Evolutionary conservation across 192 early-diverging fungal genomes (phyloP).

Genomic region (Coemansia brasiliensis): DNA sequence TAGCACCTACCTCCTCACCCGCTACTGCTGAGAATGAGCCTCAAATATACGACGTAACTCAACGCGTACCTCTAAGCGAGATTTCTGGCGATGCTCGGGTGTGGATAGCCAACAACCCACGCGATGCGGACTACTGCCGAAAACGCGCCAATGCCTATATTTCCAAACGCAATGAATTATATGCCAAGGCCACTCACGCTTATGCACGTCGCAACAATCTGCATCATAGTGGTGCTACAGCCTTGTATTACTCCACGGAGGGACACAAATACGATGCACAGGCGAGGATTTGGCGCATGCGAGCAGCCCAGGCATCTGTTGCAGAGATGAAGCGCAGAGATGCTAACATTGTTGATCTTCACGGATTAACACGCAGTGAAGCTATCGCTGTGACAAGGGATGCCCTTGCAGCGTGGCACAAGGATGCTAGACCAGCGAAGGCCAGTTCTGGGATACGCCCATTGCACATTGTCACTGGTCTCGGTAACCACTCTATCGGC

Average conservation of each 20-base stretch:
- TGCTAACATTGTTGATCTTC: slow-evolving; percentile 65
- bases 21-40: neutral
- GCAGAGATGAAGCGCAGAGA: slow-evolving; percentile 47
- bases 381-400: slow-evolving; percentile 62
- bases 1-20: neutral
- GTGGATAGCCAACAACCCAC: slow-evolving; percentile 29
- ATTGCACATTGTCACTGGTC: slow-evolving; percentile 66
- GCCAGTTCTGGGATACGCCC: slow-evolving; percentile 20
- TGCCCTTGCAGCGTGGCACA: slow-evolving; percentile 59
- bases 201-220: slow-evolving; percentile 21
- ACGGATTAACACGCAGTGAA: slow-evolving; percentile 65
- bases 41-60: slow-evolving; percentile 12
- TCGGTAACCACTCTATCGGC: slow-evolving; percentile 65
- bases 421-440: neutral
- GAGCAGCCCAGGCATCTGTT: slow-evolving; percentile 43
- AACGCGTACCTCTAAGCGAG: slow-evolving; percentile 29
- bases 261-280: slow-evolving; percentile 32
- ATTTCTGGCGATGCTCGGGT: slow-evolving; percentile 29
- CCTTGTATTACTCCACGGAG: slow-evolving; percentile 46
- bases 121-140: slow-evolving; percentile 39
- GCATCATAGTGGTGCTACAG: slow-evolving; percentile 31
- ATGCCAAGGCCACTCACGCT: slow-evolving; percentile 36
- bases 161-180: slow-evolving; percentile 44
- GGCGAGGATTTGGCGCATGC: slow-evolving; percentile 52
- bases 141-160: slow-evolving; percentile 13